Percentiles rank a stretch among this genome's conserved stretches.
These are phyloP conservation scores for Clarireedia sp. DNA, from an alignment of 2,329 filamentous ascomycete genomes.

Conservation along the genomic window DNA sequence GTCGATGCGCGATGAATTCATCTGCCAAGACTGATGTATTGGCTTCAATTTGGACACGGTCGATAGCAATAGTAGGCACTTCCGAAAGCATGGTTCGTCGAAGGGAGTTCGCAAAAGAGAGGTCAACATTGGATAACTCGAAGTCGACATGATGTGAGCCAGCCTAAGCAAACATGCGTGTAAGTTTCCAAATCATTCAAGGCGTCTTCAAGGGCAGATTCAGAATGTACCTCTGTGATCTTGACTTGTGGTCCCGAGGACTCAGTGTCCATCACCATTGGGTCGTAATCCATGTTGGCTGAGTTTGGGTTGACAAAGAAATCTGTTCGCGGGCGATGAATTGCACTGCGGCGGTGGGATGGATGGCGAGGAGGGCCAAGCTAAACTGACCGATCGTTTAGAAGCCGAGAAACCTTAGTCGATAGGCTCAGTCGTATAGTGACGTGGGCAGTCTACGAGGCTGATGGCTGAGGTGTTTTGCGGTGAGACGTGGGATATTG, in stretches of 20 bases:
- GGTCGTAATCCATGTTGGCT: conserved; percentile 40
- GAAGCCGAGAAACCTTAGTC: neutral
- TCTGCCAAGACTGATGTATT: conserved; percentile 96
- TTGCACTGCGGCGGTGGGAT: conserved; percentile 15
- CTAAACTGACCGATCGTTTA: neutral
- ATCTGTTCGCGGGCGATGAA: conserved; percentile 1
- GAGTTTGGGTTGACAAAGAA: conserved; percentile 7
- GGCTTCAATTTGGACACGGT: conserved; percentile 83
- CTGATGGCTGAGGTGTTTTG: conserved; percentile 11
- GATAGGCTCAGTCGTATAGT: neutral
- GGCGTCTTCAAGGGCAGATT: neutral
- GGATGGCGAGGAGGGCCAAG: conserved; percentile 1
- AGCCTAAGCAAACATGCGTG: conserved; percentile 45
- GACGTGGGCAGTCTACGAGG: conserved; percentile 16
- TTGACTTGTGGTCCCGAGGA: conserved; percentile 39
- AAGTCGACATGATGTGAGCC: conserved; percentile 81
- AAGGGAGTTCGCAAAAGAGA: conserved; percentile 86
- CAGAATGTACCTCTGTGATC: conserved; percentile 35
- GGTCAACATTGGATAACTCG: conserved; percentile 79
- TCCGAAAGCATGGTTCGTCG: conserved; percentile 88
- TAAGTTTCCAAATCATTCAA: conserved; percentile 16
- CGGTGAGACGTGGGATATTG: neutral
- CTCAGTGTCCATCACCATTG: conserved; percentile 35
- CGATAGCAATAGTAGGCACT: conserved; percentile 89
- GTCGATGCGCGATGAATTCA: conserved; percentile 88